These are phyloP conservation scores for Globisporangium recalcitrans DNA, from an alignment of 352 stramenopile species.

Conservation along the genomic window DNA sequence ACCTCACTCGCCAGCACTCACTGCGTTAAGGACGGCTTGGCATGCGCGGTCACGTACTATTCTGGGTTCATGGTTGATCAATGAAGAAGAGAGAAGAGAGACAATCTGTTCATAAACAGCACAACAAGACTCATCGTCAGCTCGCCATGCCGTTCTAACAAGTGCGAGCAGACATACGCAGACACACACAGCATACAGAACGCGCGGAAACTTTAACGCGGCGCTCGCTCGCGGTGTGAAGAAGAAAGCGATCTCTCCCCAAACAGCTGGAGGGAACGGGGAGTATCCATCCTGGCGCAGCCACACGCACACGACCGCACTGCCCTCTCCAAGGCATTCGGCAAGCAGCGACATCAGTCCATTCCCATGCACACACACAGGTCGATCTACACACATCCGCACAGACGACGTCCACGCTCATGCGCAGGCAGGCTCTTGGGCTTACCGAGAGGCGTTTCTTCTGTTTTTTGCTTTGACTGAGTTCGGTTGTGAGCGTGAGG, in stretches of 20 bases:
- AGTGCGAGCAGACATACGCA: background rate
- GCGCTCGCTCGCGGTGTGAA: background rate
- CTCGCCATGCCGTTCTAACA: background rate
- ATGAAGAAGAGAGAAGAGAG: background rate
- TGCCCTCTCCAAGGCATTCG: background rate
- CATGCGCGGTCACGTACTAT: slow-evolving; percentile 74
- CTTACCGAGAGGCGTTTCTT: slow-evolving; percentile 7
- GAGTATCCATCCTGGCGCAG: background rate
- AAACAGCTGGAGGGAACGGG: background rate
- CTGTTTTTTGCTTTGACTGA: slow-evolving; percentile 13
- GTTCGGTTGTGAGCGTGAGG: slow-evolving; percentile 13
- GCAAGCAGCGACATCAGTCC: background rate
- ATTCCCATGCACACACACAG: background rate
- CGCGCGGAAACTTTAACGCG: background rate
- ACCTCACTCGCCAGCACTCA: background rate
- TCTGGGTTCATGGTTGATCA: slow-evolving; percentile 84
- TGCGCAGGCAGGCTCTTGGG: background rate
- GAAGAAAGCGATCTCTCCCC: background rate
- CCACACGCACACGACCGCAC: background rate
- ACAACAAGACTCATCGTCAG: slow-evolving; percentile 2
- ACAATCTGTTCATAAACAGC: background rate
- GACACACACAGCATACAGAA: background rate
- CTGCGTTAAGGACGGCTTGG: background rate
- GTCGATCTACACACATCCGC: too few species aligned
- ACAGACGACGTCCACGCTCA: background rate